Evolutionary conservation across 2,329 filamentous ascomycete species (phyloP).

Genomic region (Orbilia oligospora): DNA sequence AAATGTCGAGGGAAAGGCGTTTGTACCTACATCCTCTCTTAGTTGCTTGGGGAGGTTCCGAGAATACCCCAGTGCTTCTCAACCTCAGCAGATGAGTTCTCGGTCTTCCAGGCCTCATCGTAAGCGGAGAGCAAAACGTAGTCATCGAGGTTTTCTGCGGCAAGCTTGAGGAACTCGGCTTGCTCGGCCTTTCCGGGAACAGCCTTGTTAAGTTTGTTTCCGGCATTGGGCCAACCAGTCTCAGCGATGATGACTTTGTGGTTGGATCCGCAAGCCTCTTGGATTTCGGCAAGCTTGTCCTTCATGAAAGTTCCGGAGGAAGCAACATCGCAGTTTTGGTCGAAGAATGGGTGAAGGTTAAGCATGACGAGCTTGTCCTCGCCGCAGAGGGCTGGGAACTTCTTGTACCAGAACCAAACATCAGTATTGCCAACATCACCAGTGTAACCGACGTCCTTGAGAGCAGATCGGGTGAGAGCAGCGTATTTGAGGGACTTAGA

Average conservation of each 20-base stretch:
- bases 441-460: constrained; percentile 76
- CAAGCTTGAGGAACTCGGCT: constrained; percentile 74
- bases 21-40: constrained; percentile 1
- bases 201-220: constrained; percentile 78
- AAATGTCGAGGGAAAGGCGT: neutral
- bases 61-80: constrained; percentile 83
- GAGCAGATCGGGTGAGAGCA: constrained; percentile 71
- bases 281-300: constrained; percentile 68
- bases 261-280: constrained; percentile 45
- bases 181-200: constrained; percentile 79
- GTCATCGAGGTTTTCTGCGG: constrained; percentile 68
- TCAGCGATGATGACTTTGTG: constrained; percentile 83
- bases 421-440: constrained; percentile 86
- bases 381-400: constrained; percentile 76
- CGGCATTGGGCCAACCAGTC: constrained; percentile 84
- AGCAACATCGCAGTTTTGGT: constrained; percentile 73
- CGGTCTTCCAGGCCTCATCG: constrained; percentile 83
- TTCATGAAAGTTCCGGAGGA: constrained; percentile 78
- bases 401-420: constrained; percentile 71
- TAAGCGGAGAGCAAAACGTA: constrained; percentile 84
- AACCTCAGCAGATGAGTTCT: constrained; percentile 72
- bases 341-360: constrained; percentile 89
- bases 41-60: constrained; percentile 41
- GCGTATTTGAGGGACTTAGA: constrained; percentile 69
- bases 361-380: constrained; percentile 82